Percentiles rank a stretch among this genome's conserved stretches.
phyloP scores from a whole-genome alignment of 176 grass and related monocot genomes.

The Chrysopogon serrulatus region DNA sequence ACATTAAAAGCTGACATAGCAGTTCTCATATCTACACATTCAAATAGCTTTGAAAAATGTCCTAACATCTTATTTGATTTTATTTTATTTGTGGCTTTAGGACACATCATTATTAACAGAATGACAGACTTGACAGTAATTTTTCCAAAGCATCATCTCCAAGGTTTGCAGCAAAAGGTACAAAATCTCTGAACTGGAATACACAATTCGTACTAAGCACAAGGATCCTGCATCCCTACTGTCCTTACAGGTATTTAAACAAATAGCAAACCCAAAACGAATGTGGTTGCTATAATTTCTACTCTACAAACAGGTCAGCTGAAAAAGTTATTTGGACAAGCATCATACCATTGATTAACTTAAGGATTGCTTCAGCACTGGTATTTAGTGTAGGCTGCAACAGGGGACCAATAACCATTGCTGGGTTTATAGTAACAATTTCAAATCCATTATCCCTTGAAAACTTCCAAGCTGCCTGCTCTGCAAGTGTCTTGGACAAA shows the following conservation, averaged over 20 bases:
- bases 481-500: conserved; percentile 61
- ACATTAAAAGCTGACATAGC: conserved; percentile 2
- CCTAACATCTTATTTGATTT: not conserved
- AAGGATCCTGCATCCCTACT: not conserved
- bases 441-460: conserved; percentile 52
- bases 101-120: conserved; percentile 4
- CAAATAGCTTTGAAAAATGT: not conserved
- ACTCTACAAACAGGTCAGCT: not conserved
- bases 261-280: not conserved
- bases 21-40: not conserved
- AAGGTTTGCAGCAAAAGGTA: not conserved
- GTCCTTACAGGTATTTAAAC: not conserved
- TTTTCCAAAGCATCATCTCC: not conserved
- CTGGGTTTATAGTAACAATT: conserved; percentile 56
- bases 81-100: not conserved
- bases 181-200: not conserved
- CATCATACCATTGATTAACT: conserved; percentile 50
- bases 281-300: not conserved
- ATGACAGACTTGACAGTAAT: not conserved
- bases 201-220: not conserved
- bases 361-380: conserved; percentile 52
- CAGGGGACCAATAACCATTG: conserved; percentile 62
- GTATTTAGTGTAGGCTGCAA: conserved; percentile 65
- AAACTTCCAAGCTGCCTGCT: conserved; percentile 63
- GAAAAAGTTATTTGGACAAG: not conserved